Evolutionary conservation across 176 grass and related monocot species (phyloP).

Genomic region (Typha latifolia): DNA sequence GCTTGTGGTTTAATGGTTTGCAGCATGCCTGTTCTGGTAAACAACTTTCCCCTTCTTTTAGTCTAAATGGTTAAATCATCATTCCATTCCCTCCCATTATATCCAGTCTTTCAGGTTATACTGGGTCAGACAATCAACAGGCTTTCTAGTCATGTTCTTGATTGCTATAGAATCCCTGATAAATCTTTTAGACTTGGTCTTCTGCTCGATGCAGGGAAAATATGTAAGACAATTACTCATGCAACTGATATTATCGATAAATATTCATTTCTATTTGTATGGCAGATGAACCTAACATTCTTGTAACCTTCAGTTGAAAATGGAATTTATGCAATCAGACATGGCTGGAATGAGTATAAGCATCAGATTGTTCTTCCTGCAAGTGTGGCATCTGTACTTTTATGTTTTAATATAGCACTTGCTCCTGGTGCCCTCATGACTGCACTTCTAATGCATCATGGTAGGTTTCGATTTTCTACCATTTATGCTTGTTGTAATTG

Average conservation of each 20-base stretch:
- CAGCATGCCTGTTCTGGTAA: conserved; percentile 84
- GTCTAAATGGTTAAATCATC: conserved; percentile 10
- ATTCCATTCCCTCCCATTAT: background rate
- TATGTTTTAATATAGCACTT: conserved; percentile 91
- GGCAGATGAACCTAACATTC: conserved; percentile 22
- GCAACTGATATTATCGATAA: conserved; percentile 5
- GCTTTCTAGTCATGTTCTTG: conserved; percentile 65
- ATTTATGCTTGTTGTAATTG: background rate
- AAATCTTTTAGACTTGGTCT: conserved; percentile 47
- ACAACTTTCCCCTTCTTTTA: conserved; percentile 2
- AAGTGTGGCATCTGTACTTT: conserved; percentile 81
- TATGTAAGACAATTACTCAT: conserved; percentile 44
- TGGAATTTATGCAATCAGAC: conserved; percentile 58
- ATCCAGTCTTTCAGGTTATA: conserved; percentile 58
- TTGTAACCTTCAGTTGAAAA: conserved; percentile 57
- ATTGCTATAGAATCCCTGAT: conserved; percentile 50
- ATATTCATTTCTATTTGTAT: conserved; percentile 7
- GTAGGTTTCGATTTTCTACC: conserved; percentile 35
- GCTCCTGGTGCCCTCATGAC: conserved; percentile 96
- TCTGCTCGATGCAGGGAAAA: conserved; percentile 48
- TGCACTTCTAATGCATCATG: conserved; percentile 81
- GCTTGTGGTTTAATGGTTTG: conserved; percentile 67
- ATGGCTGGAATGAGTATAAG: conserved; percentile 92
- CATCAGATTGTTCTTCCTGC: conserved; percentile 87
- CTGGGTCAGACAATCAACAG: conserved; percentile 82